Base-by-base conservation (phyloP, 2,329 filamentous ascomycete genomes). In the Fusarium sulawesiense region DNA sequence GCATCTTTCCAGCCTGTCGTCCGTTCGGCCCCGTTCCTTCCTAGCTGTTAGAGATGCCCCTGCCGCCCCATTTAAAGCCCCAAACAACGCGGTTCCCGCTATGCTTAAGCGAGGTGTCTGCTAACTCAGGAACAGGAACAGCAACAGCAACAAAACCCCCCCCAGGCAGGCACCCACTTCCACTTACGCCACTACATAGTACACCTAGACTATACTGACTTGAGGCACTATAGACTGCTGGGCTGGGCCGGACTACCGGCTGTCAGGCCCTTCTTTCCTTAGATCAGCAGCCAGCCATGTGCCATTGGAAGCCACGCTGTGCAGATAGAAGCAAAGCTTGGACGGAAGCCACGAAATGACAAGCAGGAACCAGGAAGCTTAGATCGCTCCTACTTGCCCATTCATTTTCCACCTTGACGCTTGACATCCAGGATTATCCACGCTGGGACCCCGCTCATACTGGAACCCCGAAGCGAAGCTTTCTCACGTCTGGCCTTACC, bases 61-160 rank as follows among this genome's bases (percentile, higher is more conserved):
- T 48, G 51, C 29, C 40, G 59, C 25, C 68, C 68, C 60, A 68
- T 49, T 61, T 55, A 58, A 58, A 68, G 72, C 64, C 71, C 71
- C 71, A 74, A 75, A 74, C 64, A 66, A 61, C 62, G 45, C 70
- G 46, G 60, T 72, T 65, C 70, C 73, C 69, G 72, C 71, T 69
- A 66, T 68, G 68, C 68, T 72, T 75, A 75, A 75, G 73, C 73
- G 73, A 75, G 68, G 73, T 61, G 56, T 47, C 70, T 65, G 62
- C 67, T 65, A 68, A 60, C 57, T 34, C 27, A 64, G 59, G 57
- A 44, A 63, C 54, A 47, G 59, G 47, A 32, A 32, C 30, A 32
- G 34, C 5, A 32, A 32, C 30, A 32, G 34, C 5, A 37, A 34
- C 34, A 37, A 9, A 37, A 60, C 48, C 34, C 46, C 60, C 51